Evolutionary conservation across 495 filamentous ascomycete species (phyloP).

Genomic region (Penicillium canariense): DNA sequence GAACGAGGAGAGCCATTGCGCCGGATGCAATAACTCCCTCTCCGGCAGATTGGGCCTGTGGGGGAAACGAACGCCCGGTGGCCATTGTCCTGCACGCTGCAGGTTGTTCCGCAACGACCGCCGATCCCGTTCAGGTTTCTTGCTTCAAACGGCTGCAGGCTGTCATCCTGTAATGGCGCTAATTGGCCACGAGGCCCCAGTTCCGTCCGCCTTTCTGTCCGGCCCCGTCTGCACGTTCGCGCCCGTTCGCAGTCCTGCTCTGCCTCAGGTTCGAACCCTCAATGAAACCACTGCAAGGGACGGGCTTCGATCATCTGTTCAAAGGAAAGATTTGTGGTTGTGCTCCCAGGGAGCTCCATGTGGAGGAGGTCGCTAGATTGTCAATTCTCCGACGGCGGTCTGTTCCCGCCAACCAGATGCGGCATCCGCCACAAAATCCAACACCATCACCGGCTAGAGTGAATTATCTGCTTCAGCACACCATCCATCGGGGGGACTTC

Average conservation of each 20-base stretch:
- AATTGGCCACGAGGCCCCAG: not conserved
- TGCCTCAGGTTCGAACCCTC: not conserved
- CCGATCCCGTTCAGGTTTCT: not conserved
- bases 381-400: not conserved
- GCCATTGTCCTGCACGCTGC: not conserved
- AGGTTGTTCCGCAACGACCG: constrained; percentile 3
- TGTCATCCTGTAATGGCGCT: not conserved
- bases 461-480: not conserved
- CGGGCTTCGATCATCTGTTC: not conserved
- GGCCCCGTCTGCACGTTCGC: not conserved
- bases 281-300: not conserved
- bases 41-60: not conserved
- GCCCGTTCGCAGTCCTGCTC: not conserved
- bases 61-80: not conserved
- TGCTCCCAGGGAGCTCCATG: not conserved
- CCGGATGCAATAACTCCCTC: not conserved
- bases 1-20: not conserved
- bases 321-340: not conserved
- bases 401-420: not conserved
- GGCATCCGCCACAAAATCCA: not conserved
- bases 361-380: not conserved
- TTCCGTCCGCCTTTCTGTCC: not conserved
- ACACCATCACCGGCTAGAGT: not conserved
- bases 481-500: not conserved
- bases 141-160: constrained; percentile 2